Evolutionary conservation across 192 early-diverging fungal species (phyloP), one percentile per base, ranked within the genome.

Genomic region (Coemansia sp.): DNA sequence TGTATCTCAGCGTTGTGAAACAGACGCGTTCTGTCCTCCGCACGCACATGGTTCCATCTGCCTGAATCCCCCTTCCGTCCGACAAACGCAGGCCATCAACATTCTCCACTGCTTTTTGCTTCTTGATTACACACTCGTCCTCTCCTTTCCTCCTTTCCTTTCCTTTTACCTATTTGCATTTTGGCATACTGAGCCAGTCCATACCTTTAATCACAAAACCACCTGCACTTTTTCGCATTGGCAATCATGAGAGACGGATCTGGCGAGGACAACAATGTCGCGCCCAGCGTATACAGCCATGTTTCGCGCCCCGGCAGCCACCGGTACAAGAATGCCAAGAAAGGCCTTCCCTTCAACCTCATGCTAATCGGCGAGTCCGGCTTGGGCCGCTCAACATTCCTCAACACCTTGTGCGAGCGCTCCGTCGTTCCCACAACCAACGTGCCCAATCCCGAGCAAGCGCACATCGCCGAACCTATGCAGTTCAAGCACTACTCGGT

Each of bases 301-400:
- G 68, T 69, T 6, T 74, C 82, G 60, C 73, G 82, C 2, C 82
- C 82, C 1, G 70, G 79, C 32, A 84, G 85, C 65, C 84, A 86
- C 62, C 78, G 93, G 52, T 85, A 94, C 85, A 97, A 97, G 85
- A 95, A 93, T 64, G 89, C 90, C 64, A 97, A 95, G 76, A 96
- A 95, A 82, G 95, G 94, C 57, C 88, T 99, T 65, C 89, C 90
- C 68, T 95, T 98, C 84, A 97, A 94, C 82, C 75, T 99, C 53
- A 98, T 99, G 94, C 90, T 96, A 47, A 93, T 93, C 59, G 96
- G 95, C 85, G 84, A 75, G 88, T 68, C 96, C 13, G 97, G 97
- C 38, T 87, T 95, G 22, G 97, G 97, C n/a, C 94, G 96, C 62
- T 93, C 95, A 51, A 99, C 97, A 41, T 98, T 99, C 84, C 88